Base-by-base conservation (phyloP, 129 eudicot genomes). In the Flaveria sonorensis region DNA sequence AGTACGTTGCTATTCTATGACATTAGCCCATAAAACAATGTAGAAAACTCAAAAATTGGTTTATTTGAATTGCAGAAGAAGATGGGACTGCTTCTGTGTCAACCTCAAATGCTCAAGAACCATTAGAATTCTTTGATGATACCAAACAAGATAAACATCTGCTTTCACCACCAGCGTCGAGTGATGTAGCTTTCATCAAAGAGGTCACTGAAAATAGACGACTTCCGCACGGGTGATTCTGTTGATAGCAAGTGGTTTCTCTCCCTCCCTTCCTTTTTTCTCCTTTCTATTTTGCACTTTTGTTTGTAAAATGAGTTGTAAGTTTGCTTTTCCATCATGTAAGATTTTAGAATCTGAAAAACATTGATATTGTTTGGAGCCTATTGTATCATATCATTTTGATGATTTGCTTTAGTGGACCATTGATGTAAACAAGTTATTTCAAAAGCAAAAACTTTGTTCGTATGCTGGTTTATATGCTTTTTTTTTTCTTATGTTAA, bases 141-240 rank as follows among this genome's bases (percentile, higher is more conserved):
- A 74, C 71, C 53, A 89, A 88, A 19, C 86, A 88, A 59, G 76
- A 81, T 21, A 76, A 82, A 75, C 81, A 57, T 42, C 70, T 88
- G 46, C 66, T 88, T 62, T 83, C 89, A 16, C 80, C 89, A 24
- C 64, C 79, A 51, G 40, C 77, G 4, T 83, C 77, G 10, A 76
- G 76, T 16, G 92, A 90, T 21, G 87, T 86, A n/a, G 72, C 91
- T 51, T 90, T 90, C 75, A 76, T 90, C 50, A 90, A 72, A 85
- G 96, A 86, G 75, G 81, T 24, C 12, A 71, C 77, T 7, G 84
- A 61, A 20, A 47, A 23, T 15, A 7, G 19, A 71, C 42, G 3
- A 7, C 20, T 71, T 70, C n/a, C 13, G 14, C 56, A 57, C 3
- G 21, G 36, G 26, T 71, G 61, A 20, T 26, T 63, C 48, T 71